phyloP scores from a whole-genome alignment of 352 stramenopile genomes.

The Pythium utonaiense region DNA sequence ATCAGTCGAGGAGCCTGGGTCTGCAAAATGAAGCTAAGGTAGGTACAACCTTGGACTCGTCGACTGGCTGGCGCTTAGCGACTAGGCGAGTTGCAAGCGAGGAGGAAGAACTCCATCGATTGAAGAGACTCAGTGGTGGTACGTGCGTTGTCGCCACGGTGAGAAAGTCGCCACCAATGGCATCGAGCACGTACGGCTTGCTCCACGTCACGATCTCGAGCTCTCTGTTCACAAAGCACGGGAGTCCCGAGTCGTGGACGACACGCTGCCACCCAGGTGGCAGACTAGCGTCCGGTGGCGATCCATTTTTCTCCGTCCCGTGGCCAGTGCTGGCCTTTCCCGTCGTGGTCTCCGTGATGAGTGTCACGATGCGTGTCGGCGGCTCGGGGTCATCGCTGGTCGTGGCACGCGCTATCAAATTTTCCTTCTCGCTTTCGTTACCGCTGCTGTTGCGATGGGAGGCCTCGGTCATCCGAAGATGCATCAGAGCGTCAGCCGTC shows the following conservation, averaged over 20 bases:
- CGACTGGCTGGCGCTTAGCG: background rate
- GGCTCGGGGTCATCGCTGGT: background rate
- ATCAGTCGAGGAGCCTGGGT: background rate
- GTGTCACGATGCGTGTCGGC: conserved; percentile 3
- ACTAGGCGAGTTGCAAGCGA: background rate
- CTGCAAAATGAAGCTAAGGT: background rate
- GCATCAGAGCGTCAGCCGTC: background rate
- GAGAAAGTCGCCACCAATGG: conserved; percentile 36
- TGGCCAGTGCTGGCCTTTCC: conserved; percentile 1
- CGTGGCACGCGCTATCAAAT: conserved; percentile 27
- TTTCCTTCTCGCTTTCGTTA: conserved; percentile 4
- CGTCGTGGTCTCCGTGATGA: conserved; percentile 6
- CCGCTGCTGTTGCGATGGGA: background rate
- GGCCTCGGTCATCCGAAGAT: conserved; percentile 7
- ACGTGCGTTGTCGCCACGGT: conserved; percentile 52
- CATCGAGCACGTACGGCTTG: conserved; percentile 54
- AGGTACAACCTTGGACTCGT: background rate
- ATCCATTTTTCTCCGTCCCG: background rate
- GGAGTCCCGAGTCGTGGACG: conserved; percentile 59
- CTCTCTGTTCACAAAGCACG: conserved; percentile 62
- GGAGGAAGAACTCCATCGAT: background rate
- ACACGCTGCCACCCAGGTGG: conserved; percentile 62
- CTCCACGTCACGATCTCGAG: conserved; percentile 66
- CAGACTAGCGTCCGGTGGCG: conserved; percentile 29
- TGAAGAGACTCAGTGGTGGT: conserved; percentile 64